Evolutionary conservation across 2,329 filamentous ascomycete species (phyloP).

Genomic region (Fusarium sp.): DNA sequence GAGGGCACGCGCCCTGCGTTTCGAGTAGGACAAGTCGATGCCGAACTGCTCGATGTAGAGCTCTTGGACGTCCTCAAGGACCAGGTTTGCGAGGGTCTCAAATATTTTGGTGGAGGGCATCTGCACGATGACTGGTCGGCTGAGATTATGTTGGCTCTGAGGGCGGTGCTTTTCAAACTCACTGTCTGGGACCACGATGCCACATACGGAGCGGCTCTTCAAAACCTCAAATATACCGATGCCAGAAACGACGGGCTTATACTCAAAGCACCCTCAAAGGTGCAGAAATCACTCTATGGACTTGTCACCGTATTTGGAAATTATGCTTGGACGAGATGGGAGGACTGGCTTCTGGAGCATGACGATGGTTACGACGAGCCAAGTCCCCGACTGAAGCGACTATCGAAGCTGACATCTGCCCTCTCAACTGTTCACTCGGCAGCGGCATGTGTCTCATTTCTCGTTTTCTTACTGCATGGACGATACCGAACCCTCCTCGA

Average conservation of each 20-base stretch:
- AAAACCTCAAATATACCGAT: conserved; percentile 90
- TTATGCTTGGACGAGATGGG: conserved; percentile 93
- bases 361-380: conserved; percentile 77
- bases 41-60: conserved; percentile 93
- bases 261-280: conserved; percentile 74
- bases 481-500: conserved; percentile 91
- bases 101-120: conserved; percentile 79
- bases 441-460: conserved; percentile 83
- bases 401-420: conserved; percentile 75
- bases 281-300: conserved; percentile 87
- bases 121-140: conserved; percentile 85
- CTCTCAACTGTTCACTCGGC: conserved; percentile 79
- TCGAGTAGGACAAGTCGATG: conserved; percentile 94
- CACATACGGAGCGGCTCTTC: conserved; percentile 90
- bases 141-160: conserved; percentile 81
- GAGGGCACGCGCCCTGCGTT: conserved; percentile 86
- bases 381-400: conserved; percentile 57
- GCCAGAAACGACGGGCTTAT: conserved; percentile 72
- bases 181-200: conserved; percentile 97
- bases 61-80: conserved; percentile 83
- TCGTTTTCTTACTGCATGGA: conserved; percentile 90
- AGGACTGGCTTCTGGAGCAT: conserved; percentile 80
- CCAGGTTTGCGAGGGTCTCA: conserved; percentile 87
- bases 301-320: conserved; percentile 84
- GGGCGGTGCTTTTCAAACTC: conserved; percentile 88